Evolutionary conservation across 1,284 basidiomycete genomes (phyloP), one percentile per base, ranked within the genome.

Genomic region (Pseudozyma sp.): DNA sequence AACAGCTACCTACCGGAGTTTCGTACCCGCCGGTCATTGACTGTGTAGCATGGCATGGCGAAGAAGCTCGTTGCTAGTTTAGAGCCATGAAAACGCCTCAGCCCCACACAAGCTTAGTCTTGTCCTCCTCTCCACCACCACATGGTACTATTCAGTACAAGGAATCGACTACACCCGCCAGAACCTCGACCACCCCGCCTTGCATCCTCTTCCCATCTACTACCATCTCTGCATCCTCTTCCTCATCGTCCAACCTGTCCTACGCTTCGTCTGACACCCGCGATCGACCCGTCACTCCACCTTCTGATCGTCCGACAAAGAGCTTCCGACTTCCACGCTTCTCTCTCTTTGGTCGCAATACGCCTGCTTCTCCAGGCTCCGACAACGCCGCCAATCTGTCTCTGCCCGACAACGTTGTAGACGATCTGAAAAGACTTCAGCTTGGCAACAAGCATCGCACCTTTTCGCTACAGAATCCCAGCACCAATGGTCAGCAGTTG

Each of bases 321-420:
- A 51, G 68, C 18, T 65, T 70, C 36, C 36, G 58, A 21, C 61
- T 70, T 9, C 68, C 68, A 9, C 68, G 68, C 40, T 65, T 70
- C 42, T 70, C 68, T 9, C 54, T 70, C 8, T 70, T 53, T 58
- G 61, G 61, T 11, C 61, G 54, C 56, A 57, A 18, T 14, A 60
- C 68, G 11, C 53, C 67, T 16, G 61, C 52, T 11, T 56, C 57
- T 3, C 35, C 64, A 47, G n/a, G 43, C 39, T 21, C 38, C 42
- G 49, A 59, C 38, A 47, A 47, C 42, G 13, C 25, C 47, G 44
- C 16, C 31, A 55, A 35, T 21, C 39, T 59, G 7, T 39, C 56
- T 3, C 44, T 52, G n/a, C 31, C 55, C 10, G 40, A 50, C 44
- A 48, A 59, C 53, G 2, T 58, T 13, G 36, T 38, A 10, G 16